phyloP scores from a whole-genome alignment of 257 asterid species.

The Asclepias syriaca region DNA sequence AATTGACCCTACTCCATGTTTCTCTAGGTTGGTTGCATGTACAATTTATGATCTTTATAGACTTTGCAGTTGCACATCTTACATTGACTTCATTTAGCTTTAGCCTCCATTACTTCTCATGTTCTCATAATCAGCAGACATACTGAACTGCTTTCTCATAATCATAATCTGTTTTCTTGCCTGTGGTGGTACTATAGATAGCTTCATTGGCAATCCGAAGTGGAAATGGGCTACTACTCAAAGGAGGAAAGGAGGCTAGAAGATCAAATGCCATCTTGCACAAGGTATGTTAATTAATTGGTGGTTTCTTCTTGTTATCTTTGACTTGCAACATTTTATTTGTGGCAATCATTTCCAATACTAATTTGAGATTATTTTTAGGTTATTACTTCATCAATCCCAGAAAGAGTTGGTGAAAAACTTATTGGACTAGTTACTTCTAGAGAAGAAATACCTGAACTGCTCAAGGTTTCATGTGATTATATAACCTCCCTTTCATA shows the following conservation, averaged over 20 bases:
- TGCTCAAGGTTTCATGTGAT: conserved; percentile 54
- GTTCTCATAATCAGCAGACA: background rate
- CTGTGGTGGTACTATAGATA: conserved; percentile 37
- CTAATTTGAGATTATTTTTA: conserved; percentile 15
- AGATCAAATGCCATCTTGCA: conserved; percentile 66
- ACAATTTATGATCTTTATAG: background rate
- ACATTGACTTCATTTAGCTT: background rate
- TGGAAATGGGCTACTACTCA: conserved; percentile 77
- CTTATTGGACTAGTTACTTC: conserved; percentile 81
- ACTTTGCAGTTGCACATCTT: background rate
- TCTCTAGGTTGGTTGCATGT: background rate
- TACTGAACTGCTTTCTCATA: conserved; percentile 5
- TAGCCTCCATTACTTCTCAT: background rate
- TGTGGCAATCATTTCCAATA: background rate
- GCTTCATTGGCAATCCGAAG: conserved; percentile 82
- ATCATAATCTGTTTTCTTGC: background rate
- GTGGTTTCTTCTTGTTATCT: conserved; percentile 4
- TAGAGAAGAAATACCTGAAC: conserved; percentile 74
- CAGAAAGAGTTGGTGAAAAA: conserved; percentile 57
- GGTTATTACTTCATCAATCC: conserved; percentile 67
- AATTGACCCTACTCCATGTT: background rate
- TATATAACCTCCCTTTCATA: background rate
- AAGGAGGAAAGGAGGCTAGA: conserved; percentile 86
- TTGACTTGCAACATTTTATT: background rate
- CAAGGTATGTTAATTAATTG: conserved; percentile 34